These are phyloP conservation scores for Talaromyces stipitatus DNA, from an alignment of 495 filamentous ascomycete genomes.

Conservation along the genomic window DNA sequence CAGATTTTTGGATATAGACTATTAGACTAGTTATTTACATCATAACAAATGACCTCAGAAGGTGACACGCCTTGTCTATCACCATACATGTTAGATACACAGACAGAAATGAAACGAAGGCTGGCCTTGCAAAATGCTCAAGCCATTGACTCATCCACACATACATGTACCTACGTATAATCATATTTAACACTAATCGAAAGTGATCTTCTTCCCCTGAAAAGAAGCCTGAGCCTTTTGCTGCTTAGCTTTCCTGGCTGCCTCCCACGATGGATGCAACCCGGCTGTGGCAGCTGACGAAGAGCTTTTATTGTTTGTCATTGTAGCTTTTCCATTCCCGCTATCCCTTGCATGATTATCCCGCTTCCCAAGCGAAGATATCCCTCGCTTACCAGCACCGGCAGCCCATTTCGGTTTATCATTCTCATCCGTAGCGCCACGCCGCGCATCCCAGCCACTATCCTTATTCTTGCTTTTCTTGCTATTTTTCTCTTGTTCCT, in stretches of 20 bases:
- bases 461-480: slow-evolving; percentile 25
- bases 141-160: too few relatives aligned
- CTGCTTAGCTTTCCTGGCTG: slow-evolving; percentile 79
- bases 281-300: slow-evolving; percentile 35
- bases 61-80: too few relatives aligned
- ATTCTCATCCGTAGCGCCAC: slow-evolving; percentile 30
- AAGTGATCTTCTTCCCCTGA: slow-evolving; percentile 82
- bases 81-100: too few relatives aligned
- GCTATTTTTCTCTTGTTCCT: slow-evolving; percentile 22
- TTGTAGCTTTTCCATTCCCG: slow-evolving; percentile 2
- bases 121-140: too few relatives aligned
- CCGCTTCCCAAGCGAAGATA: slow-evolving; percentile 8
- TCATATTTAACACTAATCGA: slow-evolving; percentile 51
- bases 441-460: slow-evolving; percentile 40
- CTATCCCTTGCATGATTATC: slow-evolving; percentile 8
- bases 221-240: slow-evolving; percentile 51
- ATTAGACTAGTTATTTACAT: too few relatives aligned
- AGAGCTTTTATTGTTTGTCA: slow-evolving; percentile 37
- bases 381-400: slow-evolving; percentile 8
- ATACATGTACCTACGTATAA: neutral
- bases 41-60: too few relatives aligned
- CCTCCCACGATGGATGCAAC: slow-evolving; percentile 92
- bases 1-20: too few relatives aligned
- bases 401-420: slow-evolving; percentile 10
- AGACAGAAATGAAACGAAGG: too few relatives aligned